Evolutionary conservation across 495 filamentous ascomycete species (phyloP).

Genomic region (Bombardia bombarda): DNA sequence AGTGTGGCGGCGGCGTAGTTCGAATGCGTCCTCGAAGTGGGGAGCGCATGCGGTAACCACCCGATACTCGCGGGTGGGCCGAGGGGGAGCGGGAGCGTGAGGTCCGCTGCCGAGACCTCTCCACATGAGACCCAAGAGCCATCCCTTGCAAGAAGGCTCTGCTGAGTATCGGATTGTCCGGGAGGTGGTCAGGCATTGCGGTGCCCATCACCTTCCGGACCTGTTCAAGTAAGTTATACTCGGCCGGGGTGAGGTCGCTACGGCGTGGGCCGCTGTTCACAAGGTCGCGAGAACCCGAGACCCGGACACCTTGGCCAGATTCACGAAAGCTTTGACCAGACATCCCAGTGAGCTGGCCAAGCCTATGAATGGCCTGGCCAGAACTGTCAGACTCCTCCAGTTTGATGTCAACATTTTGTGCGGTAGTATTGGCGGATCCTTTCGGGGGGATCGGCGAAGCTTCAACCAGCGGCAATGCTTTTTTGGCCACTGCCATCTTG

Average conservation of each 20-base stretch:
- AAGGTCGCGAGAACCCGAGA: too few species aligned
- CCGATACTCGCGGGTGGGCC: neutral
- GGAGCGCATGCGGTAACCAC: constrained; percentile 12
- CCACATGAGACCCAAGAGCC: constrained; percentile 14
- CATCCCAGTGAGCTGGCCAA: too few species aligned
- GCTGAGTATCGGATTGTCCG: constrained; percentile 6
- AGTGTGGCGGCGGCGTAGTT: constrained; percentile 1
- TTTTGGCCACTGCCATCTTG: constrained; percentile 3
- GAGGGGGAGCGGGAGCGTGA: neutral
- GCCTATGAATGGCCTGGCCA: too few species aligned
- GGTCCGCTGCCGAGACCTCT: neutral
- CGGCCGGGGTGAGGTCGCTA: neutral
- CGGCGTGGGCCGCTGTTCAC: neutral
- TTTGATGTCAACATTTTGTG: too few species aligned
- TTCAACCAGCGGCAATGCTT: constrained; percentile 8
- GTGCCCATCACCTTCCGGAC: constrained; percentile 1
- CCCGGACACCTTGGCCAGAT: too few species aligned
- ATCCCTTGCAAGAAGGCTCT: constrained; percentile 26
- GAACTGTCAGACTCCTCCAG: too few species aligned
- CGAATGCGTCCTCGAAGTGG: constrained; percentile 1
- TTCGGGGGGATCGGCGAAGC: too few species aligned
- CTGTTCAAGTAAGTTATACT: constrained; percentile 2
- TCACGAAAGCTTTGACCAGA: too few species aligned
- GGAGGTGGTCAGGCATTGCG: constrained; percentile 1
- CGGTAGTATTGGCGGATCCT: neutral